Evolutionary conservation across 345 rosid species (phyloP).

Genomic region (Salix koriyanagi): DNA sequence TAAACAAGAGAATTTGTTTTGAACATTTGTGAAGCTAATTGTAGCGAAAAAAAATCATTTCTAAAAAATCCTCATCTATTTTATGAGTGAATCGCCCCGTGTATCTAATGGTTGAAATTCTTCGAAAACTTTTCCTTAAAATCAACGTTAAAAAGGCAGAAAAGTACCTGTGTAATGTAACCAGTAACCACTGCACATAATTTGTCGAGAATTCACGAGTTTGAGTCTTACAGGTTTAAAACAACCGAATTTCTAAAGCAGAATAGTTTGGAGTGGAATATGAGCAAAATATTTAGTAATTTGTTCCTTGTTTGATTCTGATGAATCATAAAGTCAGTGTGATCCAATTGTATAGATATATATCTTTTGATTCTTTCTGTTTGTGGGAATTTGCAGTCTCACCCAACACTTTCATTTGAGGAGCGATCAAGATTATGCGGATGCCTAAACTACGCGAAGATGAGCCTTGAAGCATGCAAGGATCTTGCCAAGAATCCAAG

Average conservation of each 20-base stretch:
- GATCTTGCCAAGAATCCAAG: slow-evolving; percentile 76
- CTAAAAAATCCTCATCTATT: background rate
- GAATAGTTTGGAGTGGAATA: no score
- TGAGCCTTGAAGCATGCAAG: slow-evolving; percentile 66
- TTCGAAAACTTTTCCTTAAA: background rate
- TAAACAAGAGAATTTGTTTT: background rate
- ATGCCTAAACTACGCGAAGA: slow-evolving; percentile 65
- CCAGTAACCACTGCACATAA: no score
- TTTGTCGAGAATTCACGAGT: no score
- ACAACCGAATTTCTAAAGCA: no score
- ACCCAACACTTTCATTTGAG: slow-evolving; percentile 50
- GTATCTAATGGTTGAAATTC: background rate
- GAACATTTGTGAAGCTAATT: background rate
- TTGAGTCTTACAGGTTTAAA: no score
- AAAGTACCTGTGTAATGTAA: no score
- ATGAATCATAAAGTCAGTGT: no score
- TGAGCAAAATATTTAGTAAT: no score
- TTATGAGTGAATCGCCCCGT: background rate
- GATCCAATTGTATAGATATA: background rate
- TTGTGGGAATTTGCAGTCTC: slow-evolving; percentile 47
- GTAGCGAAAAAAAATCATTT: background rate
- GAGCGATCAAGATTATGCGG: slow-evolving; percentile 58
- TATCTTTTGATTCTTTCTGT: background rate
- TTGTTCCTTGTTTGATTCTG: no score
- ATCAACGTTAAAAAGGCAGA: no score